Evolutionary conservation across 306 rosid species (phyloP).

Genomic region (Geum urbanum): DNA sequence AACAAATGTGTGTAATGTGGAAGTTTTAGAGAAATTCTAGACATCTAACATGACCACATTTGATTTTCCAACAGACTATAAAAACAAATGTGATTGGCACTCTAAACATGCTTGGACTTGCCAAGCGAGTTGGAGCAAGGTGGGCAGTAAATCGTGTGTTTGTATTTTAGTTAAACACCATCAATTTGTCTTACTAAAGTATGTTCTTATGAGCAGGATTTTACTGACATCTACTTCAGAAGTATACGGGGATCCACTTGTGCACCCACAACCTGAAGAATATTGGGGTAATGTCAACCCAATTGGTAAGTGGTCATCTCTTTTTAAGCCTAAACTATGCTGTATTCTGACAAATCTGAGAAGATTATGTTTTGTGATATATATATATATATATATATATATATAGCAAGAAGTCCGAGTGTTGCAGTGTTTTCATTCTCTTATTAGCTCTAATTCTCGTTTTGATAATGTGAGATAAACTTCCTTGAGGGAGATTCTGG

Average conservation of each 20-base stretch:
- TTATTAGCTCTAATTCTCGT: background rate
- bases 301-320: slow-evolving; percentile 60
- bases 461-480: background rate
- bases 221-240: slow-evolving; percentile 96
- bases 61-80: slow-evolving; percentile 61
- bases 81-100: slow-evolving; percentile 98
- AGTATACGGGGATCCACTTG: slow-evolving; percentile 95
- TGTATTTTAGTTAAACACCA: slow-evolving; percentile 13
- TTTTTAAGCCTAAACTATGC: slow-evolving; percentile 13
- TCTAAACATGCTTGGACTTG: slow-evolving; percentile 96
- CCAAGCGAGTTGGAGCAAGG: slow-evolving; percentile 99
- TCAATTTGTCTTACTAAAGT: slow-evolving; percentile 24
- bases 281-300: slow-evolving; percentile 99
- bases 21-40: background rate
- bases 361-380: slow-evolving; percentile 4
- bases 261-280: slow-evolving; percentile 85
- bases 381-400: too few species aligned
- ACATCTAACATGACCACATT: slow-evolving; percentile 26
- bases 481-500: slow-evolving; percentile 3
- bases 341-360: slow-evolving; percentile 13
- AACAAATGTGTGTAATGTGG: background rate
- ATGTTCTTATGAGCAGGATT: slow-evolving; percentile 53
- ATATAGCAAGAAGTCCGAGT: background rate
- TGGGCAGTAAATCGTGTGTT: slow-evolving; percentile 14
- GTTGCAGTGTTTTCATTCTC: background rate